A percentile compares a stretch with the other conserved stretches of the same genome.
Conservation (phyloP, 148 eudicot genomes). For the Dysphania ambrosioides region DNA sequence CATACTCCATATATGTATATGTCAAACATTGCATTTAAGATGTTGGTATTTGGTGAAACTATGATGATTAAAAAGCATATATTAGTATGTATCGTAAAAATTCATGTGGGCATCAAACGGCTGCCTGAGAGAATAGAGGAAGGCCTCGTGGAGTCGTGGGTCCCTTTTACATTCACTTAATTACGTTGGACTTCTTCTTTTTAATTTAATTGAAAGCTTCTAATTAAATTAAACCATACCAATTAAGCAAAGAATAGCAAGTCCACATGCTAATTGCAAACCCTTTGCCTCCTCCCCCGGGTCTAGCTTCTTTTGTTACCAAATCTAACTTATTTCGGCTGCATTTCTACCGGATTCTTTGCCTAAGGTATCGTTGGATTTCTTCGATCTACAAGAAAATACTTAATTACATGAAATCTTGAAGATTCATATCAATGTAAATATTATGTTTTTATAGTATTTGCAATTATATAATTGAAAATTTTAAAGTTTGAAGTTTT, state of each 20-base stretch:
- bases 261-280: background rate
- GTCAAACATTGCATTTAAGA: too few relatives aligned
- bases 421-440: too few relatives aligned
- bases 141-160: background rate
- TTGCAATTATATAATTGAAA: too few relatives aligned
- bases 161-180: background rate
- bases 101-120: background rate
- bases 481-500: too few relatives aligned
- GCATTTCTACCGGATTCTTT: background rate
- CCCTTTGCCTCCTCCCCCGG: background rate
- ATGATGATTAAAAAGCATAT: background rate
- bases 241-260: background rate
- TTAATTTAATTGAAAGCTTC: background rate
- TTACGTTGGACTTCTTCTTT: background rate
- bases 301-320: background rate
- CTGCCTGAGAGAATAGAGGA: background rate
- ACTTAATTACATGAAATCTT: too few relatives aligned
- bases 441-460: too few relatives aligned
- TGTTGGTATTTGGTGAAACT: too few relatives aligned
- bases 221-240: background rate
- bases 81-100: background rate
- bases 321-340: background rate
- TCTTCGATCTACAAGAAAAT: background rate
- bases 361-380: background rate
- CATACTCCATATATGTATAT: too few relatives aligned